Evolutionary conservation across 768 basidiomycete species (phyloP).

Genomic region (Lepiota subincarnata): DNA sequence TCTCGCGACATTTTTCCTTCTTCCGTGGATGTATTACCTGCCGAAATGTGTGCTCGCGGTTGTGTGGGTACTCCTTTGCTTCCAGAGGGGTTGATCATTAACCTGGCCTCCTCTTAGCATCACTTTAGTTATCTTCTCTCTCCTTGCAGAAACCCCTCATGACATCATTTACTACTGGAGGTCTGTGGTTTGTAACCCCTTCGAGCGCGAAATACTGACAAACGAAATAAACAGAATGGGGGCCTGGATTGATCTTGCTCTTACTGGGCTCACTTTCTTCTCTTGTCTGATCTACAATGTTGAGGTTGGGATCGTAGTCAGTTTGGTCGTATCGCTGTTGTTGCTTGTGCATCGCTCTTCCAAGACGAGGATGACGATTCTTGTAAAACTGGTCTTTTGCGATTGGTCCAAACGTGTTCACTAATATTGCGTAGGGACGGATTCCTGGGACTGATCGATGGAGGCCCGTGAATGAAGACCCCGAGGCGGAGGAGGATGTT

Average conservation of each 20-base stretch:
- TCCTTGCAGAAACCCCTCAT: conserved; percentile 83
- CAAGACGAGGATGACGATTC: conserved; percentile 83
- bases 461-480: conserved; percentile 87
- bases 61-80: conserved; percentile 49
- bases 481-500: conserved; percentile 75
- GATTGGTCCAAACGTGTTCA: background rate
- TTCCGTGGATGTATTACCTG: conserved; percentile 80
- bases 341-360: conserved; percentile 90
- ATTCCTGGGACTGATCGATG: conserved; percentile 86
- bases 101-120: conserved; percentile 50
- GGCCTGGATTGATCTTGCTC: conserved; percentile 87
- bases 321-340: conserved; percentile 81
- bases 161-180: conserved; percentile 83
- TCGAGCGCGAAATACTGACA: background rate
- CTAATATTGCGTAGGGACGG: conserved; percentile 53
- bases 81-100: background rate
- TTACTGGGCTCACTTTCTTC: conserved; percentile 86
- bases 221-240: conserved; percentile 51
- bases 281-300: conserved; percentile 88
- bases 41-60: conserved; percentile 90
- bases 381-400: conserved; percentile 44
- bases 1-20: conserved; percentile 83
- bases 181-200: conserved; percentile 34
- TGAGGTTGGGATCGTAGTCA: conserved; percentile 89
- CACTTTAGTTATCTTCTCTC: conserved; percentile 77